Conservation (phyloP, 2,329 filamentous ascomycete genomes). For the Ascochyta fabae region DNA sequence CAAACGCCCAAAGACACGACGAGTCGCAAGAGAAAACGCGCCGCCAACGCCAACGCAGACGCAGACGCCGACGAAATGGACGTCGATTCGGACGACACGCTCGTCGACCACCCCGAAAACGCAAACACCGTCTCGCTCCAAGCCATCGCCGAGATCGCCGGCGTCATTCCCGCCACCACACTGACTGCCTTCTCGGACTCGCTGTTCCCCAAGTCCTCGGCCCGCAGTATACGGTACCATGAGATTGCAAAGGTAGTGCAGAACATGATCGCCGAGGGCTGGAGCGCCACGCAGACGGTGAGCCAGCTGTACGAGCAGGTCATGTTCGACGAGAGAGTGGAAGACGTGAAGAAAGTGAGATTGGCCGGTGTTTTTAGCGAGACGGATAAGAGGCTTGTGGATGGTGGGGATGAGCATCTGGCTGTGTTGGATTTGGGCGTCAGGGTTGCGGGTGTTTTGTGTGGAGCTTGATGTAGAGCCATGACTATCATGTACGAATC, state of each 20-base stretch:
- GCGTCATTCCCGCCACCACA: conserved; percentile 81
- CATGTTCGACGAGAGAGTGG: conserved; percentile 82
- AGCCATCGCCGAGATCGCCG: conserved; percentile 92
- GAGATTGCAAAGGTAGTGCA: conserved; percentile 80
- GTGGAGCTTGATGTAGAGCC: conserved; percentile 22
- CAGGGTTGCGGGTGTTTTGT: conserved; percentile 77
- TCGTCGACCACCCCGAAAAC: not conserved
- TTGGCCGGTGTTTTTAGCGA: conserved; percentile 92
- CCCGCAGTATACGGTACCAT: conserved; percentile 66
- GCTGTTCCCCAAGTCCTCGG: conserved; percentile 66
- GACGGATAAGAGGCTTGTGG: conserved; percentile 89
- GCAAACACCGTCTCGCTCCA: conserved; percentile 64
- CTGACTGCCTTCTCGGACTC: conserved; percentile 74
- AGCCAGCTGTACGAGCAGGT: conserved; percentile 83
- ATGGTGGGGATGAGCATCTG: conserved; percentile 94
- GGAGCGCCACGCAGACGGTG: conserved; percentile 91
- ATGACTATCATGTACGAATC: too few species aligned
- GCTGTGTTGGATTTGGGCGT: conserved; percentile 85
- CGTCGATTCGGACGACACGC: conserved; percentile 37
- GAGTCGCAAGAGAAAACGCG: conserved; percentile 52
- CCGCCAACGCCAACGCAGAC: conserved; percentile 55
- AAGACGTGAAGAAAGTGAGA: conserved; percentile 85
- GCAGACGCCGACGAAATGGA: conserved; percentile 61
- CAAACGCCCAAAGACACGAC: conserved; percentile 29
- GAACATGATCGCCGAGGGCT: conserved; percentile 93